Evolutionary conservation across 2,329 filamentous ascomycete species (phyloP).

Genomic region (Fusarium secorum): DNA sequence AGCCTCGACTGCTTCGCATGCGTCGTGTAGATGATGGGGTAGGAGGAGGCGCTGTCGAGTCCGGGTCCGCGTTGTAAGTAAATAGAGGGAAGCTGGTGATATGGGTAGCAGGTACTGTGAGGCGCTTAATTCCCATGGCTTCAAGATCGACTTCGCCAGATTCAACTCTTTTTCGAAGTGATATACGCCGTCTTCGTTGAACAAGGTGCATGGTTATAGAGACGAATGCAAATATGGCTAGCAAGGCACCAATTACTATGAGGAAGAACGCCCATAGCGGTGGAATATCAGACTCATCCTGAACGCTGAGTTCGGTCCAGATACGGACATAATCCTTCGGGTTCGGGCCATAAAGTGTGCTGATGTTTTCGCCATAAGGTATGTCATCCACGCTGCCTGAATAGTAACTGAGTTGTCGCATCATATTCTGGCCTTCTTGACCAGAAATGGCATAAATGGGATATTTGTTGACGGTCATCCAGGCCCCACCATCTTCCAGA

Average conservation of each 20-base stretch:
- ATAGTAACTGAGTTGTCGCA: conserved; percentile 76
- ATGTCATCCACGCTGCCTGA: conserved; percentile 75
- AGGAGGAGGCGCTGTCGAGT: conserved; percentile 47
- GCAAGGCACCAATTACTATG: conserved; percentile 74
- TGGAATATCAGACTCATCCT: conserved; percentile 63
- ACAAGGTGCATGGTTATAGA: conserved; percentile 79
- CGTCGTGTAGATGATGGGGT: conserved; percentile 49
- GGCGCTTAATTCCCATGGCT: conserved; percentile 80
- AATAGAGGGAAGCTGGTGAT: conserved; percentile 81
- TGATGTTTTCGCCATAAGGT: conserved; percentile 65
- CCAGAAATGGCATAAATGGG: conserved; percentile 86
- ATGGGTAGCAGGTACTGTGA: conserved; percentile 76
- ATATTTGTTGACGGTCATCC: conserved; percentile 75
- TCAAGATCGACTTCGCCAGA: conserved; percentile 87
- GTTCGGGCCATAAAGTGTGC: conserved; percentile 61
- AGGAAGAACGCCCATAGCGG: conserved; percentile 83
- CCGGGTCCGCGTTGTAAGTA: conserved; percentile 71
- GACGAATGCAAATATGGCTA: conserved; percentile 71
- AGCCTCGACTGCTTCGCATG: conserved; percentile 43
- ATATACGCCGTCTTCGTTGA: conserved; percentile 73
- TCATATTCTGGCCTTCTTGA: conserved; percentile 69
- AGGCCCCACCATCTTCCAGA: conserved; percentile 72
- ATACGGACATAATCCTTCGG: conserved; percentile 67
- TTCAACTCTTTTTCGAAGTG: conserved; percentile 74
- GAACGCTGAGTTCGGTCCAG: conserved; percentile 62